Conservation (phyloP, 179 eudicot genomes). For the Sideroxylon spinosum region DNA sequence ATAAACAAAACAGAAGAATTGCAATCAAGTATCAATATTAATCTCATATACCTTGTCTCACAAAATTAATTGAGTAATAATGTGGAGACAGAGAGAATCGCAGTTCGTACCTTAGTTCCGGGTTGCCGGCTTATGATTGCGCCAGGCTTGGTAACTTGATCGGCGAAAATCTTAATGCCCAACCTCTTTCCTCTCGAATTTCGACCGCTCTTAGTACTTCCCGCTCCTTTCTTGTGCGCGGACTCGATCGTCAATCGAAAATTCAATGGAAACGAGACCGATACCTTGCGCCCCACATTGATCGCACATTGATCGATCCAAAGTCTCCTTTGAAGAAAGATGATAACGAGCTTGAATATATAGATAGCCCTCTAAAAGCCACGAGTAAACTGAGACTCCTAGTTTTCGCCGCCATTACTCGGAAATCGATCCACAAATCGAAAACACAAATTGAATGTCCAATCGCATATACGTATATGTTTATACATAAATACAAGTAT, state of each 20-base stretch:
- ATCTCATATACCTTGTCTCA: background rate
- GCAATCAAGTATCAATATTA: background rate
- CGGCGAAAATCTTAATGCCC: no score
- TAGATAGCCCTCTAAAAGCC: slow-evolving; percentile 35
- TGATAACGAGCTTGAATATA: slow-evolving; percentile 47
- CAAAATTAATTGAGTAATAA: background rate
- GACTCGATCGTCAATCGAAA: no score
- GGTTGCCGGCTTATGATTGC: slow-evolving; percentile 86
- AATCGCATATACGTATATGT: no score
- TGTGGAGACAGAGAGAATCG: background rate
- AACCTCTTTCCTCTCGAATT: slow-evolving; percentile 58
- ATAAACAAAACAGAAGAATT: no score
- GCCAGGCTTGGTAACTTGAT: slow-evolving; percentile 66
- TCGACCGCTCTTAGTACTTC: slow-evolving; percentile 20
- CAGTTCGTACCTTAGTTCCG: slow-evolving; percentile 66
- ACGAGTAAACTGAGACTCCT: slow-evolving; percentile 29
- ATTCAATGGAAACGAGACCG: no score
- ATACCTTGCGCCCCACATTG: no score
- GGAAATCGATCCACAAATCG: background rate
- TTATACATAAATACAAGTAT: no score
- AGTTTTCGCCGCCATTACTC: background rate
- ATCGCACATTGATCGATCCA: no score
- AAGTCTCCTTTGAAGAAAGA: slow-evolving; percentile 48
- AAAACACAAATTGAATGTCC: no score
- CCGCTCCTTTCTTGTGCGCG: slow-evolving; percentile 74